Percentiles rank a stretch among this genome's conserved stretches.
These are phyloP conservation scores for Candida yuanshanica DNA, from an alignment of 805 yeast genomes.

Conservation along the genomic window DNA sequence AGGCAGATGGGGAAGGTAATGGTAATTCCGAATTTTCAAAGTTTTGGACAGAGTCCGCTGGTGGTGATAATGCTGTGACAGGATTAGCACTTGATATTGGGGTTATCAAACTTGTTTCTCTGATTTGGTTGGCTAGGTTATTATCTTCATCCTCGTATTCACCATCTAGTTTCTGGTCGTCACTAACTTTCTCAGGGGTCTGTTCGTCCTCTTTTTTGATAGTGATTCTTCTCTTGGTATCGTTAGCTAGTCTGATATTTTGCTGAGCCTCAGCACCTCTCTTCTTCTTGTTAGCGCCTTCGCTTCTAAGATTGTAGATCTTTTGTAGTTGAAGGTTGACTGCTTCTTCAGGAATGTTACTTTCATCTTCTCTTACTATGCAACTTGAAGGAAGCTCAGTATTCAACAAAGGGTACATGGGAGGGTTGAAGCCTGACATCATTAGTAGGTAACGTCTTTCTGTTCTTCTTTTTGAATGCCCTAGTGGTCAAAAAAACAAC, in stretches of 20 bases:
- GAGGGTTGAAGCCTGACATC: conserved; percentile 14
- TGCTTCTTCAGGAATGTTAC: conserved; percentile 2
- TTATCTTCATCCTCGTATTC: conserved; percentile 15
- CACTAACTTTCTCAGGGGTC: conserved; percentile 1
- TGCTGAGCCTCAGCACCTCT: conserved; percentile 19
- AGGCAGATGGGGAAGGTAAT: conserved; percentile 64
- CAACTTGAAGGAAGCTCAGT: conserved; percentile 19
- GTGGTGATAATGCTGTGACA: conserved; percentile 1
- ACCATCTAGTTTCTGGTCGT: conserved; percentile 1
- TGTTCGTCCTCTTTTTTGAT: conserved; percentile 11
- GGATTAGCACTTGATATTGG: neutral
- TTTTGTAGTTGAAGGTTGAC: conserved; percentile 1
- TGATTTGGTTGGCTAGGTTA: conserved; percentile 17
- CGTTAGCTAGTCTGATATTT: conserved; percentile 4
- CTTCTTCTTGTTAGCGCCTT: conserved; percentile 11
- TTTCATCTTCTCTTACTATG: conserved; percentile 12
- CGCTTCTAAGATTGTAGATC: conserved; percentile 3
- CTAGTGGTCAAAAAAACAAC: too few species aligned
- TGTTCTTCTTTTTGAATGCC: too few species aligned
- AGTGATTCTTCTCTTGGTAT: conserved; percentile 14
- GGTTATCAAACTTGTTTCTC: neutral
- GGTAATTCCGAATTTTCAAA: conserved; percentile 38
- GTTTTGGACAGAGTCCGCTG: neutral
- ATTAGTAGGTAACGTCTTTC: too few species aligned
- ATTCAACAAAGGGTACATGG: conserved; percentile 15